Evolutionary conservation across 2,329 filamentous ascomycete genomes (phyloP), one percentile per base, ranked within the genome.

Genomic region (Colletotrichum sp.): DNA sequence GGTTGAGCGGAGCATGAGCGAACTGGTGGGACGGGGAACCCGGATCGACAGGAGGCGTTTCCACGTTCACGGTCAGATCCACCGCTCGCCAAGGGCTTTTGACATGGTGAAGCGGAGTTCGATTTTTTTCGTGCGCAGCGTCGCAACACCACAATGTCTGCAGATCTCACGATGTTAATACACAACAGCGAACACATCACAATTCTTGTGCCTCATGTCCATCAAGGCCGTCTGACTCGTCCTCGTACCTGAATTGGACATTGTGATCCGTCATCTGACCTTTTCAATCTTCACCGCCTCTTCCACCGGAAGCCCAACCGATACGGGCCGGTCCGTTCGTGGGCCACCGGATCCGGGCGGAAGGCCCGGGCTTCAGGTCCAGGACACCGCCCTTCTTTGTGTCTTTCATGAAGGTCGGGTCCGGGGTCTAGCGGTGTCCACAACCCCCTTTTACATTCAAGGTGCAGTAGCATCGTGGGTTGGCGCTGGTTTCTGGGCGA

Each of bases 311-410:
- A 75, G 13, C 8, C 55, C 73, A 32, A 12, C 64, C 71, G 26
- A 43, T 32, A 34, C 70, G 73, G 70, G 26, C 73, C 73, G 73
- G 73, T 48, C 73, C 73, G 73, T n/a, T 58, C 48, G 34, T 57
- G 34, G 67, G 67, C 32, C 34, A 21, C 57, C 73, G 63, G 73
- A 34, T 21, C 64, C 63, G 55, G 43, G 36, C 32, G 61, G 36
- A 61, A 32, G 67, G 48, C 18, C 26, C 36, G 64, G 52, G 52
- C 67, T 18, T 24, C n/a, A 32, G 21, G 64, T 21, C 24, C 8
- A 58, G 18, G 55, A 69, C 48, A 30, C 48, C 66, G 34, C 48
- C 34, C 58, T 68, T 68, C 32, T 18, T 8, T 43, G 21, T 24
- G n/a, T 24, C 34, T 36, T 13, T 21, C 0, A 0, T 52, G n/a